phyloP scores from a whole-genome alignment of 352 stramenopile species.

The Phytophthora megakarya region DNA sequence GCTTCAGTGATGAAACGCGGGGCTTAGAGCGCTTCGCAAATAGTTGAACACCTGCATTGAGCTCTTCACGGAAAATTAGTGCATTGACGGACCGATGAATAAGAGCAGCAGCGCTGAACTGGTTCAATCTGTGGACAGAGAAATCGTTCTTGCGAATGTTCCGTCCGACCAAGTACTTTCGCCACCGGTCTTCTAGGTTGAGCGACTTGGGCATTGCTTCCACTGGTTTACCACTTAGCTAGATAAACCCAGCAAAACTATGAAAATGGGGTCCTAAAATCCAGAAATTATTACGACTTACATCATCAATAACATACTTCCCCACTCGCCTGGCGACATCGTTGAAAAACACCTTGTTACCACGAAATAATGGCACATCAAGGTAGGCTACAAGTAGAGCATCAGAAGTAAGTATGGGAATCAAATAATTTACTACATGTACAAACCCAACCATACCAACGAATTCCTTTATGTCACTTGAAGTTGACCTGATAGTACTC shows the following conservation, averaged over 20 bases:
- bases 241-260: neutral
- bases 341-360: slow-evolving; percentile 76
- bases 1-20: neutral
- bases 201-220: slow-evolving; percentile 50
- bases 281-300: slow-evolving; percentile 8
- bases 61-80: slow-evolving; percentile 54
- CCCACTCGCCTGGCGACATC: slow-evolving; percentile 57
- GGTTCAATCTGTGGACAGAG: slow-evolving; percentile 55
- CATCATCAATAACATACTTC: slow-evolving; percentile 67
- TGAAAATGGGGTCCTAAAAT: neutral
- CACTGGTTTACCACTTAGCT: slow-evolving; percentile 60
- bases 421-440: neutral
- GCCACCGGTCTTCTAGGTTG: slow-evolving; percentile 66
- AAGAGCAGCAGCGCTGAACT: slow-evolving; percentile 52
- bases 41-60: slow-evolving; percentile 50
- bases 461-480: slow-evolving; percentile 51
- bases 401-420: neutral
- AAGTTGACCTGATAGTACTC: slow-evolving; percentile 33
- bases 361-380: slow-evolving; percentile 56
- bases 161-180: slow-evolving; percentile 50
- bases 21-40: slow-evolving; percentile 29
- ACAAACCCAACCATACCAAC: slow-evolving; percentile 39
- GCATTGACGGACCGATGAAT: slow-evolving; percentile 58
- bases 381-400: slow-evolving; percentile 42
- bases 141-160: slow-evolving; percentile 64